Conservation (phyloP, 371 early-diverging fungal species). For the Rhizopus microsporus region DNA sequence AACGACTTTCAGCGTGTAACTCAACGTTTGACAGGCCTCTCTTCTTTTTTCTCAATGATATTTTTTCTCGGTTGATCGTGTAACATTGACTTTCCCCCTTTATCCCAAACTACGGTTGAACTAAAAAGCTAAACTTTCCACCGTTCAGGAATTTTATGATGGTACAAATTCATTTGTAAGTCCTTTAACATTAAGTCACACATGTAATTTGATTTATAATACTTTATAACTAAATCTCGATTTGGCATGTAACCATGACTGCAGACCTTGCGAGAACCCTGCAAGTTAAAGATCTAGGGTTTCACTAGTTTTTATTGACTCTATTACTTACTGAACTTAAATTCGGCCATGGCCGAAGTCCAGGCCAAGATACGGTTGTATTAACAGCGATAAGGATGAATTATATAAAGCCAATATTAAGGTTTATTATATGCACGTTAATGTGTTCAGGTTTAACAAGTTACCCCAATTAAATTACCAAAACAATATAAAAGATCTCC, state of each 20-base stretch:
- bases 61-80: background rate
- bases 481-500: background rate
- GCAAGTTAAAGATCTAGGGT: background rate
- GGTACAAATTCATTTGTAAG: constrained; percentile 19
- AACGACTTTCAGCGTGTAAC: constrained; percentile 6
- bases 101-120: constrained; percentile 25
- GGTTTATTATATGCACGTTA: no score
- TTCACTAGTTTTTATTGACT: constrained; percentile 4
- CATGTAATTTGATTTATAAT: background rate
- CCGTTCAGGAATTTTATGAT: constrained; percentile 22
- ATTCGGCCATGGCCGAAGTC: constrained; percentile 8
- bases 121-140: constrained; percentile 14
- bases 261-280: no score
- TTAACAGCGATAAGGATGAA: background rate
- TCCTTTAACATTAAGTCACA: background rate
- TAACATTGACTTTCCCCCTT: constrained; percentile 7
- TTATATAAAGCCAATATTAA: no score
- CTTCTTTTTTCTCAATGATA: constrained; percentile 3
- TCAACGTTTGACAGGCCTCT: constrained; percentile 22
- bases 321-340: constrained; percentile 1
- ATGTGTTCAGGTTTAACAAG: no score
- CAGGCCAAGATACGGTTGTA: background rate
- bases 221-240: background rate
- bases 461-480: no score
- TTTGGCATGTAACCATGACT: background rate